Percentiles rank a stretch among this genome's conserved stretches.
Conservation (phyloP, 1,284 basidiomycete species). For the Sanghuangporus sanghuang region DNA sequence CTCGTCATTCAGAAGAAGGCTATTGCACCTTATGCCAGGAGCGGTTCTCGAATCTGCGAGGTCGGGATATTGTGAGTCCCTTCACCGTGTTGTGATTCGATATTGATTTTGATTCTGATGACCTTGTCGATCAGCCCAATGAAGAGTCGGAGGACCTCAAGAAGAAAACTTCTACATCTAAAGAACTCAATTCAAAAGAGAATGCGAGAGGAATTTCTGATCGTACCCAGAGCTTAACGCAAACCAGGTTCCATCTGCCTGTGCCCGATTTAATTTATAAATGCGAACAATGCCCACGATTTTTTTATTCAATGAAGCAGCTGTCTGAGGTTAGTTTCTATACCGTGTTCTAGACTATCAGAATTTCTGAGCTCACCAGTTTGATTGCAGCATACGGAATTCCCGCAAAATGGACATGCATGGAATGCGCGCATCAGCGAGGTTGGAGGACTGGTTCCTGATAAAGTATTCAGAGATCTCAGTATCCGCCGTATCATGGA, state of each 20-base stretch:
- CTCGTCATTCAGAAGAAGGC: background rate
- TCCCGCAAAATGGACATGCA: background rate
- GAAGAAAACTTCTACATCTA: background rate
- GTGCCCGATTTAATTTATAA: background rate
- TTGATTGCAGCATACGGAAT: background rate
- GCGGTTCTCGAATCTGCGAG: background rate
- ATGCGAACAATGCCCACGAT: constrained; percentile 1
- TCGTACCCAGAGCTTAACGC: background rate
- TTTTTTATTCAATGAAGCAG: background rate
- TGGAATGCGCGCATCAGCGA: background rate
- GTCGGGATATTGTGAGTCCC: background rate
- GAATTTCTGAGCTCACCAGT: background rate
- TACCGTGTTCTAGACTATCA: background rate
- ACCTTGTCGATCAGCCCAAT: background rate
- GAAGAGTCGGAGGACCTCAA: background rate
- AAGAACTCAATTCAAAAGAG: background rate
- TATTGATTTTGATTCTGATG: background rate
- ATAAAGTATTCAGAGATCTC: background rate
- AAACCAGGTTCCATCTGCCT: background rate
- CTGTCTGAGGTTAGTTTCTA: background rate
- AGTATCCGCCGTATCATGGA: background rate
- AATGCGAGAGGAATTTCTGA: background rate
- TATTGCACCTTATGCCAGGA: background rate
- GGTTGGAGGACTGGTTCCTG: background rate
- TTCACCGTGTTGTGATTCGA: background rate